These are phyloP conservation scores for Circinella minor DNA, from an alignment of 371 early-diverging fungal species.

Conservation along the genomic window DNA sequence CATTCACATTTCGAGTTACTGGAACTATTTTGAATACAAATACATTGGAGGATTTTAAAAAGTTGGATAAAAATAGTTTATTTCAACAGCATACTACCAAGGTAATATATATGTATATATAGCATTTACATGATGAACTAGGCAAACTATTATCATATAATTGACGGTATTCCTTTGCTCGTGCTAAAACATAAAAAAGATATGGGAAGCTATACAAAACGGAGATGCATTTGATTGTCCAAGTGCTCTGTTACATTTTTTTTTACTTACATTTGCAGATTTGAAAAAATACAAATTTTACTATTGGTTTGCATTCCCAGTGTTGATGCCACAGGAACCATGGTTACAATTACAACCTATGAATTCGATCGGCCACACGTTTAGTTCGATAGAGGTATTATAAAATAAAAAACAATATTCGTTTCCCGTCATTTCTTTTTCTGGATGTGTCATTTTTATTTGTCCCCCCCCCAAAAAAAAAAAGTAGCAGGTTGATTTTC, in stretches of 20 bases:
- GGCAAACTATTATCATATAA: too few relatives aligned
- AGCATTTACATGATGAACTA: too few relatives aligned
- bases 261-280: slow-evolving; percentile 89
- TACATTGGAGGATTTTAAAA: slow-evolving; percentile 90
- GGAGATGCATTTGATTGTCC: slow-evolving; percentile 72
- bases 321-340: slow-evolving; percentile 55
- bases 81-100: slow-evolving; percentile 62
- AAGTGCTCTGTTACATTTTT: slow-evolving; percentile 64
- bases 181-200: slow-evolving; percentile 34
- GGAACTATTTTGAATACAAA: slow-evolving; percentile 85
- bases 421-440: too few relatives aligned
- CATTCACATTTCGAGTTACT: slow-evolving; percentile 50
- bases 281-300: slow-evolving; percentile 91
- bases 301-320: slow-evolving; percentile 95
- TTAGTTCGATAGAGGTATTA: slow-evolving; percentile 32
- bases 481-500: neutral
- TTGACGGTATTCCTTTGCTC: too few relatives aligned
- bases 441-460: neutral
- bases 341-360: slow-evolving; percentile 23
- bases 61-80: slow-evolving; percentile 72
- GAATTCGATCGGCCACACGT: slow-evolving; percentile 21
- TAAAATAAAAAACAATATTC: too few relatives aligned
- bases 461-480: neutral
- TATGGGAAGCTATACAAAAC: slow-evolving; percentile 69
- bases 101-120: neutral